phyloP scores from a whole-genome alignment of 78 protist genomes.

The Planoprotostelium fungivorum region DNA sequence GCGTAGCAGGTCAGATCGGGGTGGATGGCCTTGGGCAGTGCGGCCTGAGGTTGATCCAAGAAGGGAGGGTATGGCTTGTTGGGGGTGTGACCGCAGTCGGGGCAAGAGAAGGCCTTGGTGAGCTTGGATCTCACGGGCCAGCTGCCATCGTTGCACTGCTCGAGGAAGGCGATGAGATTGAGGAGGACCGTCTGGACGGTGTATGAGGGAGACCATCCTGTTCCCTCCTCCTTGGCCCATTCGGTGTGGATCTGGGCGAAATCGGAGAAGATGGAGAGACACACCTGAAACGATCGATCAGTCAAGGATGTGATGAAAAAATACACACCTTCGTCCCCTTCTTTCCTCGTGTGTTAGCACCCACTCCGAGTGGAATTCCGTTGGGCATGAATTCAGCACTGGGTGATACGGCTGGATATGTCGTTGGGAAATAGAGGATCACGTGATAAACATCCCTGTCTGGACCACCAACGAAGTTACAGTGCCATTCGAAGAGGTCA shows the following conservation, averaged over 20 bases:
- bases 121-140: neutral
- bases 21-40: neutral
- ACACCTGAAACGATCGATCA: neutral
- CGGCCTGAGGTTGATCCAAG: neutral
- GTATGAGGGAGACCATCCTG: slow-evolving; percentile 14
- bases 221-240: slow-evolving; percentile 8
- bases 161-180: neutral
- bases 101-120: neutral
- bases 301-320: neutral
- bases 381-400: slow-evolving; percentile 5
- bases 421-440: slow-evolving; percentile 1
- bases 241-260: neutral
- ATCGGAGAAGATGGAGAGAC: slow-evolving; percentile 3
- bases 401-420: neutral
- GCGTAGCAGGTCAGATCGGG: neutral
- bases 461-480: neutral
- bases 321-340: neutral
- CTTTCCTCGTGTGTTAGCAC: neutral
- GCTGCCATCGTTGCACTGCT: neutral
- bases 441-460: neutral
- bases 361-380: neutral
- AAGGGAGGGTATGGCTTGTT: neutral
- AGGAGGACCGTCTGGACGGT: slow-evolving; percentile 10
- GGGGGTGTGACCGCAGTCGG: slow-evolving; percentile 7
- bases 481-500: slow-evolving; percentile 11